Conservation (phyloP, 306 rosid species). For the Neltuma alba region DNA sequence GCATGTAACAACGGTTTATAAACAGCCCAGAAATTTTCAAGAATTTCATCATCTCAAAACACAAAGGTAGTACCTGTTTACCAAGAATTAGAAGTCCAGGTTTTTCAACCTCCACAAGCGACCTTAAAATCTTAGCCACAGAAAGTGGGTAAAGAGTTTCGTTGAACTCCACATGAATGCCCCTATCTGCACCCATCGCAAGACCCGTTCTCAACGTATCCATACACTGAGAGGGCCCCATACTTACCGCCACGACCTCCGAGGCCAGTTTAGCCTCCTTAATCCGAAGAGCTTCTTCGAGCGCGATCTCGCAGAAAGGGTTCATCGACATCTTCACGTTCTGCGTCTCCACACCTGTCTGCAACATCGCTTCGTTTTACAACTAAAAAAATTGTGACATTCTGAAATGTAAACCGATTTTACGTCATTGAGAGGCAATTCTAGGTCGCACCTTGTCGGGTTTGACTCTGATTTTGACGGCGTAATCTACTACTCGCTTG, state of each 20-base stretch:
- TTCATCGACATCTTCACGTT: slow-evolving; percentile 99
- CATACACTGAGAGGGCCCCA: slow-evolving; percentile 77
- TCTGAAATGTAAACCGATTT: background rate
- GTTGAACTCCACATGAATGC: slow-evolving; percentile 72
- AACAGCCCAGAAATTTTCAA: background rate
- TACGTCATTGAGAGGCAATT: background rate
- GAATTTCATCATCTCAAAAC: slow-evolving; percentile 2
- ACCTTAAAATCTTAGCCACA: slow-evolving; percentile 78
- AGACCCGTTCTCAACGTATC: slow-evolving; percentile 87
- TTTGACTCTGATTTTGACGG: slow-evolving; percentile 94
- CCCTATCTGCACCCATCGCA: slow-evolving; percentile 95
- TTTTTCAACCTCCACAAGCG: slow-evolving; percentile 78
- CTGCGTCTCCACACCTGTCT: slow-evolving; percentile 92
- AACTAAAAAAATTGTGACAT: slow-evolving; percentile 9
- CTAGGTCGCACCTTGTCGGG: slow-evolving; percentile 63
- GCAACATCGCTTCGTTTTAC: slow-evolving; percentile 22
- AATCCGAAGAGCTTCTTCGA: slow-evolving; percentile 89
- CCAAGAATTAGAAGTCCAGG: slow-evolving; percentile 86
- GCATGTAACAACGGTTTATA: background rate
- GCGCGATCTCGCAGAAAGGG: slow-evolving; percentile 94
- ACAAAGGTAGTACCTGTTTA: slow-evolving; percentile 60
- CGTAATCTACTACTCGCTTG: slow-evolving; percentile 87
- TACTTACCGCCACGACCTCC: slow-evolving; percentile 84
- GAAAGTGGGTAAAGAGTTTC: slow-evolving; percentile 61
- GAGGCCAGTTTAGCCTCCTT: slow-evolving; percentile 79